Base-by-base conservation (phyloP, 108 stramenopile species). In the Fistulifera pelliculosa region DNA sequence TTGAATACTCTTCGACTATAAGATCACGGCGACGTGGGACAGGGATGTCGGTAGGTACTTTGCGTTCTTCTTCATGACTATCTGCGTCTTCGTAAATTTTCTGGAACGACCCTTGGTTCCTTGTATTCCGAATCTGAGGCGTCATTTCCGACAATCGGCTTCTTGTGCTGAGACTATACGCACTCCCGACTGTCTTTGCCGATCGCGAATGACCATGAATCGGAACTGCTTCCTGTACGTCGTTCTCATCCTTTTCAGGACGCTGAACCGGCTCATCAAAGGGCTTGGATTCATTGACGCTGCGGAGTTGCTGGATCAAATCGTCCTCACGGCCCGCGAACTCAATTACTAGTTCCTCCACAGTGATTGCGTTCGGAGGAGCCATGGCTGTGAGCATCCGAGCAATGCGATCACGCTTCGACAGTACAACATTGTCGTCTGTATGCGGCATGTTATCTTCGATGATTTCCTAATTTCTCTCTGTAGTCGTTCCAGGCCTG, bases 201-300 rank as follows among this genome's bases (percentile, higher is more conserved):
- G 44, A 22, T 10, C 44, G 3, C 7, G 44, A 47, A 47, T 21
- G 44, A 6, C 19, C 44, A 7, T 35, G 31, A 8, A 35, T 35
- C 31, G 21, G 17, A 11, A 21, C 44, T 7, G 44, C 21, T 6
- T 11, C 44, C 44, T 21, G 21, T 11, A 22, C 44, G 44, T 47
- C 44, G 44, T 21, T 21, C 4, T 22, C 10, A 8, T 18, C 44
- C 17, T 18, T 21, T 47, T 47, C 44, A 6, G 19, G 19, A 47
- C 19, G 19, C 17, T 43, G 27, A n/a, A 65, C 13, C 27, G 57
- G 52, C 24, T 71, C 70, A 49, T 70, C 74, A 47, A 70, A 70
- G 0, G 74, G 69, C 38, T 53, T 28, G 18, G 61, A 31, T 39
- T 71, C 64, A 11, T 47, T 56, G 38, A 65, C 38, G 19, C 65